phyloP scores from a whole-genome alignment of 2,329 filamentous ascomycete genomes.

The Chaetomium olivaceum region DNA sequence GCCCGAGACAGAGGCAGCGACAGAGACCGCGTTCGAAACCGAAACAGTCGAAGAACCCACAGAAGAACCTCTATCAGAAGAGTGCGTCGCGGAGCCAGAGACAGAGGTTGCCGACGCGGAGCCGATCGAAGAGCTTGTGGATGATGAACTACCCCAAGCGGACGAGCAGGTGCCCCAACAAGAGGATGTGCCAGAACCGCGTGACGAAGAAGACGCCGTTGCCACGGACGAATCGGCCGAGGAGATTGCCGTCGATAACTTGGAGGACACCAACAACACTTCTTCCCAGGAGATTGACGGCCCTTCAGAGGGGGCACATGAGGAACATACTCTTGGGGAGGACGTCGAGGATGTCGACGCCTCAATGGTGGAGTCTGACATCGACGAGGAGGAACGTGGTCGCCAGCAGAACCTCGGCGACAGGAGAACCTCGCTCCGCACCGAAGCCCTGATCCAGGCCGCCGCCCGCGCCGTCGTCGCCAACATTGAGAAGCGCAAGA shows the following conservation, averaged over 20 bases:
- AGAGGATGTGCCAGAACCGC: neutral
- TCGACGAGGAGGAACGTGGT: conserved; percentile 16
- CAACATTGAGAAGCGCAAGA: conserved; percentile 46
- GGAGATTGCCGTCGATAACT: neutral
- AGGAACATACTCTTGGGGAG: neutral
- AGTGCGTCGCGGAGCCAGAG: neutral
- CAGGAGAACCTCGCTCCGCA: conserved; percentile 47
- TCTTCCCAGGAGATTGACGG: neutral
- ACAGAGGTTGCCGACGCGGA: neutral
- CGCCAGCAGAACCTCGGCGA: conserved; percentile 28
- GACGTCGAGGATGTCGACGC: conserved; percentile 14
- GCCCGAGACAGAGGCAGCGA: neutral
- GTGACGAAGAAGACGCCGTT: neutral
- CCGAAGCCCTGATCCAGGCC: conserved; percentile 55
- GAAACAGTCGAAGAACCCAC: neutral
- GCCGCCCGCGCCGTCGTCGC: conserved; percentile 54
- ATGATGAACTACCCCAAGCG: neutral
- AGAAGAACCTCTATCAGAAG: neutral
- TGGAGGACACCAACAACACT: neutral
- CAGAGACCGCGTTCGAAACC: neutral
- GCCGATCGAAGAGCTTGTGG: neutral
- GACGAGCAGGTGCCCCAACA: neutral
- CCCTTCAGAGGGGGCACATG: neutral
- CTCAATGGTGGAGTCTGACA: conserved; percentile 1
- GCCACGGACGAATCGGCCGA: neutral